Evolutionary conservation across 169 alveolate genomes (phyloP).

Genomic region (Cryptosporidium ubiquitum): DNA sequence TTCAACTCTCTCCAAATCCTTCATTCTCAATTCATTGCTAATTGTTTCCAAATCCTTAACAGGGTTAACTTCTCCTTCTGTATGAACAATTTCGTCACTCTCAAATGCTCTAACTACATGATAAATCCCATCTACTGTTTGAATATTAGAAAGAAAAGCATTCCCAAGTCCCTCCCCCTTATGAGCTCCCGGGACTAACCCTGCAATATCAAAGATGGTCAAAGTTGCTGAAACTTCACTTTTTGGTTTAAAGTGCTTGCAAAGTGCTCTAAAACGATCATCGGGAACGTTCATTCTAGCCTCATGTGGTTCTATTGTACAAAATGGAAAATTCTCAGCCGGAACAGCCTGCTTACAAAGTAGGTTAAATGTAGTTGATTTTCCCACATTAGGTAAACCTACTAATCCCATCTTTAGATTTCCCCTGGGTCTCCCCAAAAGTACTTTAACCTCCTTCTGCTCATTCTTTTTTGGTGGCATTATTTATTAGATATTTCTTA

Average conservation of each 20-base stretch:
- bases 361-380: conserved; percentile 96
- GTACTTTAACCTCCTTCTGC: conserved; percentile 77
- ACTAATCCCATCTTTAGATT: conserved; percentile 98
- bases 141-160: conserved; percentile 96
- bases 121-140: conserved; percentile 97
- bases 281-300: conserved; percentile 96
- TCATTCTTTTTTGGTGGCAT: conserved; percentile 88
- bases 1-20: conserved; percentile 92
- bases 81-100: conserved; percentile 95
- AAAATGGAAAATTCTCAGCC: conserved; percentile 98
- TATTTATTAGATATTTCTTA: neutral
- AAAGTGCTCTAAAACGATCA: conserved; percentile 92
- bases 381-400: conserved; percentile 98
- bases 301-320: conserved; percentile 97
- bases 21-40: conserved; percentile 93
- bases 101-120: conserved; percentile 99
- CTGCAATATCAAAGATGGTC: conserved; percentile 98
- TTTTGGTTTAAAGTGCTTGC: conserved; percentile 94
- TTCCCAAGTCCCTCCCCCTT: conserved; percentile 99
- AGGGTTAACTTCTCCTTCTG: conserved; percentile 98
- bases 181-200: conserved; percentile 98
- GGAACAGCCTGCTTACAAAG: conserved; percentile 94
- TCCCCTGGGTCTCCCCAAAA: conserved; percentile 84
- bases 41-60: conserved; percentile 96
- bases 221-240: conserved; percentile 95